Percentiles rank a stretch among this genome's conserved stretches.
Evolutionary conservation across 495 filamentous ascomycete genomes (phyloP).

Genomic region (Cryomyces antarcticus): DNA sequence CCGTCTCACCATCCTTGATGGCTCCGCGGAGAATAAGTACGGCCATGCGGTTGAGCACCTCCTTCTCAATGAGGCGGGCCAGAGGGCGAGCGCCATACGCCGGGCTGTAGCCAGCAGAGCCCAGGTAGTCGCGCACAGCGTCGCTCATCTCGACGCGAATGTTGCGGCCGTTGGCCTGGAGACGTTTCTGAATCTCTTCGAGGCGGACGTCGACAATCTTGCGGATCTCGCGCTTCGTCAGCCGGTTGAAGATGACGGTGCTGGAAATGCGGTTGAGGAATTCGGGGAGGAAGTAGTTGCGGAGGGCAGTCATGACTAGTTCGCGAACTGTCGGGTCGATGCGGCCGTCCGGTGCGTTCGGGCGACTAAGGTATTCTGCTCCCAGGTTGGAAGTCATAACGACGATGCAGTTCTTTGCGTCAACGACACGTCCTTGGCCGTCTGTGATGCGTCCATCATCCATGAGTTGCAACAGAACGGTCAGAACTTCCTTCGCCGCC

Average conservation of each 20-base stretch:
- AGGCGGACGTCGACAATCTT: conserved; percentile 89
- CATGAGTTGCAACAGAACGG: conserved; percentile 93
- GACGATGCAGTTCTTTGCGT: conserved; percentile 94
- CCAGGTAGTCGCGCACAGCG: conserved; percentile 78
- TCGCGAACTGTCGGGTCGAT: conserved; percentile 78
- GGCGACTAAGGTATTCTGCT: conserved; percentile 75
- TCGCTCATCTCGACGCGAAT: conserved; percentile 56
- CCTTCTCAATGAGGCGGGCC: conserved; percentile 77
- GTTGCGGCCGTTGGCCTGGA: conserved; percentile 59
- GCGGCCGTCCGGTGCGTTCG: conserved; percentile 51
- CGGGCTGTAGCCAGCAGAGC: conserved; percentile 72
- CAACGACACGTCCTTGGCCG: conserved; percentile 82
- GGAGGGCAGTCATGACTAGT: conserved; percentile 70
- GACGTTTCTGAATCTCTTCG: conserved; percentile 72
- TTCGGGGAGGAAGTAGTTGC: conserved; percentile 91
- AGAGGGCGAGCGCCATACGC: conserved; percentile 85
- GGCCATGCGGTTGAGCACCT: conserved; percentile 82
- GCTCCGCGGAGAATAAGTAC: conserved; percentile 71
- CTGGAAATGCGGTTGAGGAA: conserved; percentile 95
- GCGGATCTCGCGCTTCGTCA: conserved; percentile 71
- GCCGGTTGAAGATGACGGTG: conserved; percentile 95
- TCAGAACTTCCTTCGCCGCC: conserved; percentile 92
- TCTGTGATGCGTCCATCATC: conserved; percentile 98
- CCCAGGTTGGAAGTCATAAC: conserved; percentile 98
- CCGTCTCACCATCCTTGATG: conserved; percentile 68